phyloP scores from a whole-genome alignment of 2,329 filamentous ascomycete species.

The Fusarium verticillioides region DNA sequence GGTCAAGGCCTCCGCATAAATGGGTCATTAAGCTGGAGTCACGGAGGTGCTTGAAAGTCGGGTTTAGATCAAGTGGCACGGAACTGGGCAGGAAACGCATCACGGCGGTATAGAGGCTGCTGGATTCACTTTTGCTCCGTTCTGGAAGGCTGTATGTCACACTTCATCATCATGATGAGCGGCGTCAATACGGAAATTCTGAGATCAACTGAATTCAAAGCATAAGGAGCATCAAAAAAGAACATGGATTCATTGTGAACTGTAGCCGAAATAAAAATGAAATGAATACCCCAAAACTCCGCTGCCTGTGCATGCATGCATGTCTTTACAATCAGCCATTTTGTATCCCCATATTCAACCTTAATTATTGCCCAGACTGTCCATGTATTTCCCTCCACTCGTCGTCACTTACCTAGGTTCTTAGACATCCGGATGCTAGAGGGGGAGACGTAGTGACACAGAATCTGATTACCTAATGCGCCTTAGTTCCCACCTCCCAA shows the following conservation, averaged over 20 bases:
- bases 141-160: conserved; percentile 74
- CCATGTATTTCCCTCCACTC: conserved; percentile 1
- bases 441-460: conserved; percentile 18
- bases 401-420: conserved; percentile 14
- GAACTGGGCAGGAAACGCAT: conserved; percentile 51
- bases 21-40: conserved; percentile 51
- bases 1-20: conserved; percentile 84
- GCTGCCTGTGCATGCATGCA: not conserved
- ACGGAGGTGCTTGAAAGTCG: conserved; percentile 50
- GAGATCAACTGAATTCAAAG: conserved; percentile 57
- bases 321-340: not conserved
- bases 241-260: conserved; percentile 48
- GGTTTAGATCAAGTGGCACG: conserved; percentile 53
- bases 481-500: conserved; percentile 53
- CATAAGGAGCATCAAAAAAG: conserved; percentile 46
- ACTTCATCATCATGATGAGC: conserved; percentile 67
- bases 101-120: conserved; percentile 62
- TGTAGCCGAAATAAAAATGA: conserved; percentile 47
- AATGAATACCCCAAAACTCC: conserved; percentile 43
- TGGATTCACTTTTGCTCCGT: conserved; percentile 68
- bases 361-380: conserved; percentile 4
- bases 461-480: conserved; percentile 54
- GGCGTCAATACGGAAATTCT: conserved; percentile 75
- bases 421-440: not conserved
- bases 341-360: conserved; percentile 6